Evolutionary conservation across 306 rosid genomes (phyloP).

Genomic region (Phaseolus lunatus): DNA sequence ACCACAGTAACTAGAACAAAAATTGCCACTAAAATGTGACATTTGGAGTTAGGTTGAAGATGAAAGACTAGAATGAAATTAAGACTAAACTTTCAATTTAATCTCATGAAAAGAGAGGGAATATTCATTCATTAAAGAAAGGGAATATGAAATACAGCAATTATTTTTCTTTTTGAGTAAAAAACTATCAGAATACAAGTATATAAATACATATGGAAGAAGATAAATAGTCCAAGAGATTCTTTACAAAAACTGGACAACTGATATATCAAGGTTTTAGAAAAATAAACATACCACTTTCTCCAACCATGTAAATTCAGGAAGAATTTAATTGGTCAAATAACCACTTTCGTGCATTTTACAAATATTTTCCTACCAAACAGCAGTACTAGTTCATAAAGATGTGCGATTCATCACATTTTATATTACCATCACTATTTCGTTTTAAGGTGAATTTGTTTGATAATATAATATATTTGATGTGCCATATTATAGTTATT

Average conservation of each 20-base stretch:
- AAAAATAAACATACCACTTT: neutral
- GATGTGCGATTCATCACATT: neutral
- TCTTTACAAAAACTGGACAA: neutral
- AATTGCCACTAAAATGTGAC: conserved; percentile 30
- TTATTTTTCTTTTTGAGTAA: neutral
- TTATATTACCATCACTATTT: neutral
- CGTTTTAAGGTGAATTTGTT: neutral
- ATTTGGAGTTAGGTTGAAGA: conserved; percentile 21
- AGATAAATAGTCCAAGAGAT: neutral
- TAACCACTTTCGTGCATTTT: neutral
- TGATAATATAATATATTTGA: neutral
- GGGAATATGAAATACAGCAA: neutral
- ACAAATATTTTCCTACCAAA: neutral
- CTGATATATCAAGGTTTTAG: neutral
- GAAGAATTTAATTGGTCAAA: neutral
- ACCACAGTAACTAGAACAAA: neutral
- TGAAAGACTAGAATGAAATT: neutral
- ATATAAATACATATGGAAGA: neutral
- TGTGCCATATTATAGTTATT: neutral
- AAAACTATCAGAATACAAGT: neutral
- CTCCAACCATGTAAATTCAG: neutral
- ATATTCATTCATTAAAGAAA: neutral
- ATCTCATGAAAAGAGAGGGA: conserved; percentile 3
- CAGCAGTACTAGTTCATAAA: neutral
- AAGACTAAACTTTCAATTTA: neutral